Evolutionary conservation across 495 filamentous ascomycete species (phyloP).

Genomic region (Hypoxylon trugodes): DNA sequence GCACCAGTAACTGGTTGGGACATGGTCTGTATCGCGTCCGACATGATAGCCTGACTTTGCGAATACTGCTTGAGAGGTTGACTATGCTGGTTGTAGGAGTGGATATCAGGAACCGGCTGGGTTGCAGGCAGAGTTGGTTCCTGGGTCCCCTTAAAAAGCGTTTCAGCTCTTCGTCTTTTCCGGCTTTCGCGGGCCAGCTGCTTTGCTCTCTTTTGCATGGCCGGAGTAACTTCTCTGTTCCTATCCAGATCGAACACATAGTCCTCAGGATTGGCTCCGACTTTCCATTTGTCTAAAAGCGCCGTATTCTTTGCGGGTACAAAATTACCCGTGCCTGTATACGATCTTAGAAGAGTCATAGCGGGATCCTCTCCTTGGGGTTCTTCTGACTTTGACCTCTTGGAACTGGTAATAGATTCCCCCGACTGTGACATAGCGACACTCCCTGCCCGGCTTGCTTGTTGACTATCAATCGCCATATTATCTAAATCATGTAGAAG

Average conservation of each 20-base stretch:
- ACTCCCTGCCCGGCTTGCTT: slow-evolving; percentile 24
- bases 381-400: slow-evolving; percentile 7
- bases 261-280: slow-evolving; percentile 30
- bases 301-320: slow-evolving; percentile 30
- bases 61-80: slow-evolving; percentile 25
- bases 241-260: slow-evolving; percentile 44
- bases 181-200: slow-evolving; percentile 35
- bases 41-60: slow-evolving; percentile 28
- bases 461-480: slow-evolving; percentile 39
- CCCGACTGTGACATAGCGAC: slow-evolving; percentile 23
- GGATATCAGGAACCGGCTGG: slow-evolving; percentile 32
- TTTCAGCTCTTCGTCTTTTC: slow-evolving; percentile 39
- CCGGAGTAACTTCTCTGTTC: slow-evolving; percentile 24
- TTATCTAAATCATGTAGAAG: slow-evolving; percentile 22
- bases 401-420: slow-evolving; percentile 15
- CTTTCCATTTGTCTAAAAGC: slow-evolving; percentile 45
- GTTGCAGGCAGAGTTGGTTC: slow-evolving; percentile 40
- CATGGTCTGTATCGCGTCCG: slow-evolving; percentile 43
- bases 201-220: slow-evolving; percentile 37
- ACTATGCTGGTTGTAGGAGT: slow-evolving; percentile 32
- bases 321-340: slow-evolving; percentile 43
- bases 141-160: slow-evolving; percentile 30
- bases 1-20: slow-evolving; percentile 51
- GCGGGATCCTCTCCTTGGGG: slow-evolving; percentile 34
- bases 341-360: slow-evolving; percentile 39